Evolutionary conservation across 2,329 filamentous ascomycete species (phyloP).

Genomic region (Plenodomus lindquistii): DNA sequence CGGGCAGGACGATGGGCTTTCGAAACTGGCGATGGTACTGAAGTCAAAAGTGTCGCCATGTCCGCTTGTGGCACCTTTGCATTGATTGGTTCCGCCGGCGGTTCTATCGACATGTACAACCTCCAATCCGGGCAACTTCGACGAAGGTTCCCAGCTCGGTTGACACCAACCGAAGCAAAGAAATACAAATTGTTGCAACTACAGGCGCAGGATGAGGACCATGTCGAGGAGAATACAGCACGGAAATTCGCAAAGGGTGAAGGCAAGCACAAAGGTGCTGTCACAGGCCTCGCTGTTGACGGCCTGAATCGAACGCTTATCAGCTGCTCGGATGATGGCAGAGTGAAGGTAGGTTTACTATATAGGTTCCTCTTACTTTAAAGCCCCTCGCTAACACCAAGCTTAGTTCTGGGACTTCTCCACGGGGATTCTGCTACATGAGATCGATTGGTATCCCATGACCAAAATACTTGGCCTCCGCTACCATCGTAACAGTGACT

Average conservation of each 20-base stretch:
- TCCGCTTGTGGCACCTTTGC: conserved; percentile 94
- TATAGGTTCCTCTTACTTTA: neutral
- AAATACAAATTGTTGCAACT: conserved; percentile 70
- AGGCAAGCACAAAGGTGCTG: conserved; percentile 76
- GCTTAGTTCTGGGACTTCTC: conserved; percentile 85
- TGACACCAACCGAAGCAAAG: conserved; percentile 78
- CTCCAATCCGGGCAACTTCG: conserved; percentile 89
- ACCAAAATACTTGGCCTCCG: conserved; percentile 74
- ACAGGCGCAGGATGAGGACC: conserved; percentile 55
- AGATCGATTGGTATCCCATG: conserved; percentile 83
- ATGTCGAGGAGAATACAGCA: conserved; percentile 16
- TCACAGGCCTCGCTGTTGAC: conserved; percentile 88
- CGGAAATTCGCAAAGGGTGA: conserved; percentile 54
- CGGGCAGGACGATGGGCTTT: conserved; percentile 92
- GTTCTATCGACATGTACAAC: conserved; percentile 93
- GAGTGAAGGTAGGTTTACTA: conserved; percentile 66
- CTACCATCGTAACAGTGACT: conserved; percentile 80
- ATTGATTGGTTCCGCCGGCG: conserved; percentile 79
- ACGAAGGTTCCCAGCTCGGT: conserved; percentile 79
- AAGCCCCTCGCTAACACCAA: conserved; percentile 13
- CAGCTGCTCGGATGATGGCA: conserved; percentile 87
- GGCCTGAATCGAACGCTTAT: conserved; percentile 84
- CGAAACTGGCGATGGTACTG: conserved; percentile 78
- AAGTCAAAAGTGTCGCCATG: conserved; percentile 82
- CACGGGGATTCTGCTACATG: conserved; percentile 76